Evolutionary conservation across 202 grass and related monocot species (phyloP).

Genomic region (Eragrostis tef): DNA sequence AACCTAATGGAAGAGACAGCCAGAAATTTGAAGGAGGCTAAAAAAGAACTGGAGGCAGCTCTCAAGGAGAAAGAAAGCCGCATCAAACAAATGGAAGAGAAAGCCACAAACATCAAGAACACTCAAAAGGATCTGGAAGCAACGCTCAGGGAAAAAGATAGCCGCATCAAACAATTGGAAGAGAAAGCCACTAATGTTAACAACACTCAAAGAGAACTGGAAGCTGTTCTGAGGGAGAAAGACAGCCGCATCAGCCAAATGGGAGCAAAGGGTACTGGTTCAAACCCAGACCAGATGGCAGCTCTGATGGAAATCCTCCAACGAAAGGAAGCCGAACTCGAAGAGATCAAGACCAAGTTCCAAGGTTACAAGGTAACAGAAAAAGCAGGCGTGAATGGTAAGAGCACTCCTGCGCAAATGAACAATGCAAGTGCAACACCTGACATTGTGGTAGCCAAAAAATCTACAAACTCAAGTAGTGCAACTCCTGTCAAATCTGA

Average conservation of each 20-base stretch:
- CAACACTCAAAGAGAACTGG: constrained; percentile 27
- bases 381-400: constrained; percentile 3
- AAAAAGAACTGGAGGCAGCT: constrained; percentile 35
- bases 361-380: constrained; percentile 48
- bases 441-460: constrained; percentile 1
- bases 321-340: constrained; percentile 70
- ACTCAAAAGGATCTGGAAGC: constrained; percentile 25
- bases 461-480: constrained; percentile 34
- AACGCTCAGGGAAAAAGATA: constrained; percentile 26
- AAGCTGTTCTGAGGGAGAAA: constrained; percentile 59
- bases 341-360: constrained; percentile 69
- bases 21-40: constrained; percentile 6
- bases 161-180: constrained; percentile 31
- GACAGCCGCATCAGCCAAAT: constrained; percentile 65
- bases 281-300: constrained; percentile 53
- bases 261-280: constrained; percentile 42
- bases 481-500: neutral
- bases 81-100: constrained; percentile 30
- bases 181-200: constrained; percentile 8
- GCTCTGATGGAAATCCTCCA: constrained; percentile 71
- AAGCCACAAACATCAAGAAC: constrained; percentile 2
- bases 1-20: constrained; percentile 46
- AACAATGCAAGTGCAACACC: constrained; percentile 37
- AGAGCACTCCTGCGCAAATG: constrained; percentile 34
- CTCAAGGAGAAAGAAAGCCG: constrained; percentile 3